Conservation (phyloP, 1,284 basidiomycete genomes). For the Cutaneotrichosporon daszewskae region DNA sequence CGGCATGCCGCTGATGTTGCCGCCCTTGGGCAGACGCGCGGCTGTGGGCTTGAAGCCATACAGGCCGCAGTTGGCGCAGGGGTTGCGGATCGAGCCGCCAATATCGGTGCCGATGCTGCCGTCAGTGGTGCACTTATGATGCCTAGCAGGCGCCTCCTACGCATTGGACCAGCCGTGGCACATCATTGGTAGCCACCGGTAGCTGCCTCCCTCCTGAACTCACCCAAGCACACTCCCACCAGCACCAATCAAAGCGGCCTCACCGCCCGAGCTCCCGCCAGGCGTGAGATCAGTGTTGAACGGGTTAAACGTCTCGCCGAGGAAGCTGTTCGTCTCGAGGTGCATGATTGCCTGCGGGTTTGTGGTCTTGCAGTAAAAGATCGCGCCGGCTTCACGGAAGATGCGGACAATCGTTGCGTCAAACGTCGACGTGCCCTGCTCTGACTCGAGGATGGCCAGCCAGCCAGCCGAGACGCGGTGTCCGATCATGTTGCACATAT, state of each 20-base stretch:
- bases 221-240: conserved; percentile 15
- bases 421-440: conserved; percentile 1
- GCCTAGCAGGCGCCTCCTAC: too few species aligned
- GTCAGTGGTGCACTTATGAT: not conserved
- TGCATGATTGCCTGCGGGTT: conserved; percentile 35
- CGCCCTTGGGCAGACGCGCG: conserved; percentile 35
- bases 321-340: conserved; percentile 26
- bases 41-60: conserved; percentile 42
- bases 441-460: conserved; percentile 15
- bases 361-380: conserved; percentile 24
- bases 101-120: conserved; percentile 49
- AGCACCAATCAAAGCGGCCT: conserved; percentile 52
- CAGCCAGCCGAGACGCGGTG: conserved; percentile 28
- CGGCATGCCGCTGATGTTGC: conserved; percentile 34
- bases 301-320: conserved; percentile 47
- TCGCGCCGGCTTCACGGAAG: conserved; percentile 27
- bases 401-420: conserved; percentile 14
- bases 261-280: conserved; percentile 59
- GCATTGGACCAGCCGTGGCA: not conserved
- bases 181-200: not conserved
- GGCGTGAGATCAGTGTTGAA: conserved; percentile 53
- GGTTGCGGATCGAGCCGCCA: conserved; percentile 41
- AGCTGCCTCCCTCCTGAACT: not conserved
- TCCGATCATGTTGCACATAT: conserved; percentile 45
- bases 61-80: conserved; percentile 27